Percentiles rank a stretch among this genome's conserved stretches.
These are phyloP conservation scores for Knoxdaviesia proteae DNA, from an alignment of 2,329 filamentous ascomycete species.

Conservation along the genomic window DNA sequence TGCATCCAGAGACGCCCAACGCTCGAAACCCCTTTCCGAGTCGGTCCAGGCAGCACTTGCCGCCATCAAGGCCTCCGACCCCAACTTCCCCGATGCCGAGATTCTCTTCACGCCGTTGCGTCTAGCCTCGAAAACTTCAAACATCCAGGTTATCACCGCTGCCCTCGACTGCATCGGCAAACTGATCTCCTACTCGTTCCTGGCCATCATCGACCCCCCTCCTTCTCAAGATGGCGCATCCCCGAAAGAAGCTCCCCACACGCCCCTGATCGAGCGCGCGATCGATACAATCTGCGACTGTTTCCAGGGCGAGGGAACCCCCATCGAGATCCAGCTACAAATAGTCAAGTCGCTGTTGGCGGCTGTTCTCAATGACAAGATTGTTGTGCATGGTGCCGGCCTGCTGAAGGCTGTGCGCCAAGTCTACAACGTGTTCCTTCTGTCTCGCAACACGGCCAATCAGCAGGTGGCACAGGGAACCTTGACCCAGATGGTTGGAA, in stretches of 20 bases:
- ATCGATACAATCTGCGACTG: constrained; percentile 99
- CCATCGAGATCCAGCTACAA: constrained; percentile 81
- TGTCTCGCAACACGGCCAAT: constrained; percentile 83
- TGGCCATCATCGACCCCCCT: constrained; percentile 35
- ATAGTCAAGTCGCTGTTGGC: constrained; percentile 94
- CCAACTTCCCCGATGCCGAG: constrained; percentile 69
- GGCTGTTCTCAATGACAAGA: constrained; percentile 94
- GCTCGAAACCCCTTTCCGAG: constrained; percentile 66
- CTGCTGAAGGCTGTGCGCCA: constrained; percentile 90
- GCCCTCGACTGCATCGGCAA: constrained; percentile 97
- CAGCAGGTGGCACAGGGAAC: constrained; percentile 96
- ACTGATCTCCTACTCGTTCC: constrained; percentile 96
- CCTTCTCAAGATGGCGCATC: constrained; percentile 18
- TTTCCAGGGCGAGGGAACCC: constrained; percentile 89
- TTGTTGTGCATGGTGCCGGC: constrained; percentile 91
- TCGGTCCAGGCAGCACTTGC: constrained; percentile 61
- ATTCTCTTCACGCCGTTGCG: constrained; percentile 80
- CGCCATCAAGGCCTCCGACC: constrained; percentile 70
- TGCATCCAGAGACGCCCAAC: constrained; percentile 74
- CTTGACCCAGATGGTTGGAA: constrained; percentile 94
- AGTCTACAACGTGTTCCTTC: constrained; percentile 96
- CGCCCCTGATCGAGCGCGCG: constrained; percentile 82
- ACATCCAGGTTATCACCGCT: constrained; percentile 66
- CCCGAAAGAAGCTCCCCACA: constrained; percentile 10
- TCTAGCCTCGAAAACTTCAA: constrained; percentile 71